Base-by-base conservation (phyloP, 176 grass and related monocot genomes). In the Neostapfia colusana region DNA sequence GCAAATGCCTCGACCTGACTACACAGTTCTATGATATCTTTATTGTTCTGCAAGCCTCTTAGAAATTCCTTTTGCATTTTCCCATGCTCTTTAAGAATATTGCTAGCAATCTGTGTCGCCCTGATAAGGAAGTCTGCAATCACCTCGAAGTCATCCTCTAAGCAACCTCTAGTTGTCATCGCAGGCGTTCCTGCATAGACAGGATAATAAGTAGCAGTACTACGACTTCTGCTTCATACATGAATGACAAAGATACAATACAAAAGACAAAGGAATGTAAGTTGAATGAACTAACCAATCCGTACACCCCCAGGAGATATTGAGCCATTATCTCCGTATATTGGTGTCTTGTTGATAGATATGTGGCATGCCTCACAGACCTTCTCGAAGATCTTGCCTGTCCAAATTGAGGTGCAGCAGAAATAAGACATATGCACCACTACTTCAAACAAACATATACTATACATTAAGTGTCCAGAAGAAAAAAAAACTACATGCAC, bases 161-260 rank as follows among this genome's bases (percentile, higher is more conserved):
- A 85, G 78, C 95, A 95, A 76, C 95, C 95, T 92, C 95, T 92
- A 70, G 95, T 92, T 49, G 95, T 99, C 95, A 99, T 99, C 24
- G 95, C 95, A 31, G 91, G 89, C 57, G 92, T 92, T 73, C 95
- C 95, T 99, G 74, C 53, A 85, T 39, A 49, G 65, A 61, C 31
- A 80, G 61, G 45, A 63, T 35, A 40, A n/a, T 81, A 63, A 83
- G 68, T 17, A 84, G 48, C 63, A 76, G 69, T 27, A 42, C 17
- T 21, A 36, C 9, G 10, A 0, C 27, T 54, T 69, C 21, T 63
- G 63, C 64, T 31, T 58, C 34, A 82, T 79, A 46, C 10, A 16
- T 35, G 20, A 35, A 23, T 3, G 8, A 5, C 15, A 8, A 5
- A 34, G 7, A 10, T 65, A 9, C 5, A 18, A 59, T 13, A 65